Conservation (phyloP, 306 rosid species). For the Carpinus viminea region DNA sequence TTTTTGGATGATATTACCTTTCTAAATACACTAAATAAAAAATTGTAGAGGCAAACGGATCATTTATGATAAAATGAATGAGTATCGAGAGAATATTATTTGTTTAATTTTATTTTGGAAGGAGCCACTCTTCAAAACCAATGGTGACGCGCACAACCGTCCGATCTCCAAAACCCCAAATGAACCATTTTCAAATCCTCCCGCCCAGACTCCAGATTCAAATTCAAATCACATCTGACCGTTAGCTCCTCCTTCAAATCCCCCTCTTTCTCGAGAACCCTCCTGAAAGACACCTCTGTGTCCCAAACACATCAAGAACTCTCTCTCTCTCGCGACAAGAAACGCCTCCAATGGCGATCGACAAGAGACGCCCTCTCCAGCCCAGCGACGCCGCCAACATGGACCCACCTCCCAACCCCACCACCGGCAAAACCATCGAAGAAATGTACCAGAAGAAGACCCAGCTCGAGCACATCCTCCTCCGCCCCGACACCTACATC, state of each 20-base stretch:
- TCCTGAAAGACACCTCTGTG: slow-evolving; percentile 24
- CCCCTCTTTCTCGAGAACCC: slow-evolving; percentile 9
- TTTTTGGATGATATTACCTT: no score
- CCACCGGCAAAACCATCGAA: slow-evolving; percentile 56
- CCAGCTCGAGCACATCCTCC: slow-evolving; percentile 95
- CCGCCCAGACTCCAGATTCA: slow-evolving; percentile 29
- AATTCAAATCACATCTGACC: slow-evolving; percentile 37
- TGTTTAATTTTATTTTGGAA: no score
- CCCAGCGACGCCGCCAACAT: slow-evolving; percentile 60
- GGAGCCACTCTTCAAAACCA: no score
- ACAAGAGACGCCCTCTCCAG: slow-evolving; percentile 67
- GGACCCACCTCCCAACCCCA: slow-evolving; percentile 21
- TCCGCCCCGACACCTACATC: slow-evolving; percentile 91
- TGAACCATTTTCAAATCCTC: slow-evolving; percentile 32
- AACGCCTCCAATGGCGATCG: slow-evolving; percentile 48
- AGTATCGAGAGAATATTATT: no score
- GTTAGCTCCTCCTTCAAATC: slow-evolving; percentile 24
- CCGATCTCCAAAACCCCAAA: background rate
- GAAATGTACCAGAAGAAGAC: slow-evolving; percentile 89
- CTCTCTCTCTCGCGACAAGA: background rate
- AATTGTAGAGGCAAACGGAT: no score
- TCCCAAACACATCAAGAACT: background rate
- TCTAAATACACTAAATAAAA: no score
- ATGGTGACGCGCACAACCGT: slow-evolving; percentile 9
- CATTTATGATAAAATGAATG: no score